Percentiles rank a stretch among this genome's conserved stretches.
phyloP scores from a whole-genome alignment of 1,284 basidiomycete species.

The Rhodofomes roseus region DNA sequence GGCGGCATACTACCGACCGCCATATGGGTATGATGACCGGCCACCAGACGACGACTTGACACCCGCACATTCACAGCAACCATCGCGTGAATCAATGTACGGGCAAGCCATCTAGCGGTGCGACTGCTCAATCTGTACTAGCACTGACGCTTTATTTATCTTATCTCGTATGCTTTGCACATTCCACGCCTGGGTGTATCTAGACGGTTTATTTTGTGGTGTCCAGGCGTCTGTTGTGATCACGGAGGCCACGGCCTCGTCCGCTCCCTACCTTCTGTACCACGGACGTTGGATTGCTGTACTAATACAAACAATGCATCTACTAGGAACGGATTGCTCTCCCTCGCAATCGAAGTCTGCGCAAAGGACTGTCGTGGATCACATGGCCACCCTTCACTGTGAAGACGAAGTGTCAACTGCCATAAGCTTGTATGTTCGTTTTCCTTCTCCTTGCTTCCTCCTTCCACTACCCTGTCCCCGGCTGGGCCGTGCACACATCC shows the following conservation, averaged over 20 bases:
- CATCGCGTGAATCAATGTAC: slow-evolving; percentile 2
- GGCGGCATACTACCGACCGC: slow-evolving; percentile 8
- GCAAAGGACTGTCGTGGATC: neutral
- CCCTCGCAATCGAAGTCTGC: neutral
- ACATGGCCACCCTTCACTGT: neutral
- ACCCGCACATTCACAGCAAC: neutral
- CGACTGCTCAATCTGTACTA: slow-evolving; percentile 1
- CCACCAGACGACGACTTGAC: slow-evolving; percentile 6
- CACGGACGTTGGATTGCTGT: slow-evolving; percentile 1
- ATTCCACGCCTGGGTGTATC: neutral
- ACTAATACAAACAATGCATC: slow-evolving; percentile 6
- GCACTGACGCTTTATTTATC: slow-evolving; percentile 13
- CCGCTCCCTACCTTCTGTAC: slow-evolving; percentile 7
- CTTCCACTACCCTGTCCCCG: neutral
- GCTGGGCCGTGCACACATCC: neutral
- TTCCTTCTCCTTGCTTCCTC: neutral
- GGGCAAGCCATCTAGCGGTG: slow-evolving; percentile 6
- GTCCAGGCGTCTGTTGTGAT: neutral
- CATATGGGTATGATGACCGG: slow-evolving; percentile 14
- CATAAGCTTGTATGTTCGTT: neutral
- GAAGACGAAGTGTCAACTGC: neutral
- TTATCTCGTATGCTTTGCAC: slow-evolving; percentile 5
- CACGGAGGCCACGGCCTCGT: slow-evolving; percentile 2
- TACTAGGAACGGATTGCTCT: neutral
- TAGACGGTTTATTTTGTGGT: neutral